Conservation (phyloP, 495 filamentous ascomycete species). For the Podospora bellae-mahoneyi region DNA sequence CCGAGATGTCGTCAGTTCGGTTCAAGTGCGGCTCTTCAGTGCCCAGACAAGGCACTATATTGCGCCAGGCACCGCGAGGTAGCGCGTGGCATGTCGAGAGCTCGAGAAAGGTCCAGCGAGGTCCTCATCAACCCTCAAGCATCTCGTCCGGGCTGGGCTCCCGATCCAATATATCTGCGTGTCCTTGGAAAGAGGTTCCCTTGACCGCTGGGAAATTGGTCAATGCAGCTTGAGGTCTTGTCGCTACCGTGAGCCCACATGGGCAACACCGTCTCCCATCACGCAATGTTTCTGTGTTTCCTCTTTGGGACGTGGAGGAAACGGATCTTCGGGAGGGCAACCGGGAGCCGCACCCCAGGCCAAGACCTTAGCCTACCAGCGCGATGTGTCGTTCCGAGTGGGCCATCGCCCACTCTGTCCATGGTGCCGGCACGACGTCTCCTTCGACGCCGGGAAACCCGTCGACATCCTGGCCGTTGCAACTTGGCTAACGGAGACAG, state of each 20-base stretch:
- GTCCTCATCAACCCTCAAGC: not conserved
- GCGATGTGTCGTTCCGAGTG: conserved; percentile 19
- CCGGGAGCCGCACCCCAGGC: conserved; percentile 17
- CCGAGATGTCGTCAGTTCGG: conserved; percentile 2
- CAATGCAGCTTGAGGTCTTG: conserved; percentile 6
- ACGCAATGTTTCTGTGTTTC: conserved; percentile 15
- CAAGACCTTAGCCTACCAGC: conserved; percentile 20
- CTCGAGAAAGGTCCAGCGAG: not conserved
- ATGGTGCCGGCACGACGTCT: conserved; percentile 15
- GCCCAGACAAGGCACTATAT: conserved; percentile 11
- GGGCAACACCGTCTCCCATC: not conserved
- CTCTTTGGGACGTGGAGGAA: conserved; percentile 14
- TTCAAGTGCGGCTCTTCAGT: conserved; percentile 2
- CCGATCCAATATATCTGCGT: conserved; percentile 3
- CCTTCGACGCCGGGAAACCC: not conserved
- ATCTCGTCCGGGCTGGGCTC: conserved; percentile 1
- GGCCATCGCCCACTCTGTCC: conserved; percentile 13
- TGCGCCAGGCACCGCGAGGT: not conserved
- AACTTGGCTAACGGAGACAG: conserved; percentile 14
- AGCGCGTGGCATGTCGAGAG: not conserved
- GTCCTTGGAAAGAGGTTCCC: not conserved
- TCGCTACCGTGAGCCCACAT: not conserved
- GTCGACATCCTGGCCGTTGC: conserved; percentile 7
- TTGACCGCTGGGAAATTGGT: conserved; percentile 1
- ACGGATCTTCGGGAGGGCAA: conserved; percentile 20